A percentile compares a stretch with the other conserved stretches of the same genome.
phyloP scores from a whole-genome alignment of 2,329 filamentous ascomycete genomes.

The Talaromyces verruculosus region DNA sequence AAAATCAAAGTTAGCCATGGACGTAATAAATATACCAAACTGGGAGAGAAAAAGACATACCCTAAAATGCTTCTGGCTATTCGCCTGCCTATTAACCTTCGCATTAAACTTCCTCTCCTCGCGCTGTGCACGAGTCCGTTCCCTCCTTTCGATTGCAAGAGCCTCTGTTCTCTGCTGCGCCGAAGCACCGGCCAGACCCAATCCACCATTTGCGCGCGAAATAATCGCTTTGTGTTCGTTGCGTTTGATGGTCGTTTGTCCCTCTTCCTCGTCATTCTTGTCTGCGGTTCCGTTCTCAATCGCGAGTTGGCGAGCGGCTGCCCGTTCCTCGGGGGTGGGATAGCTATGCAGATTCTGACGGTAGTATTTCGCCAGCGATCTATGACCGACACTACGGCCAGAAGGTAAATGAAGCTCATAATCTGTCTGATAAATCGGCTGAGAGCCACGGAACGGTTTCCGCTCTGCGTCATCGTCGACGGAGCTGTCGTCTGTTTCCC shows the following conservation, averaged over 20 bases:
- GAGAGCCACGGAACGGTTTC: conserved; percentile 71
- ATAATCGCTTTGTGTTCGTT: conserved; percentile 56
- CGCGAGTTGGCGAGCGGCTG: conserved; percentile 61
- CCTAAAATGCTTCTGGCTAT: conserved; percentile 75
- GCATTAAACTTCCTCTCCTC: conserved; percentile 65
- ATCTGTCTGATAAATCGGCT: conserved; percentile 85
- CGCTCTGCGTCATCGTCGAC: conserved; percentile 67
- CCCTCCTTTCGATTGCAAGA: conserved; percentile 65
- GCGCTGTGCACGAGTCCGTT: conserved; percentile 63
- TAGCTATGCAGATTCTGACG: conserved; percentile 88
- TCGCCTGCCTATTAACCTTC: conserved; percentile 69
- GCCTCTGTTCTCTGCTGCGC: conserved; percentile 73
- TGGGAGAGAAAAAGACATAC: conserved; percentile 42
- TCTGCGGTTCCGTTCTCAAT: conserved; percentile 51
- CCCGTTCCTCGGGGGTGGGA: conserved; percentile 74
- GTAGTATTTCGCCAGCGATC: conserved; percentile 83
- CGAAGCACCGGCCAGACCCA: conserved; percentile 74
- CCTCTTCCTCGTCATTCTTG: conserved; percentile 39
- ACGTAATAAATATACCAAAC: neutral
- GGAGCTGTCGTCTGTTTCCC: conserved; percentile 94
- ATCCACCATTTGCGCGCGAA: conserved; percentile 68
- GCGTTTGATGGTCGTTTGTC: conserved; percentile 46
- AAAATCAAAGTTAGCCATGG: conserved; percentile 24
- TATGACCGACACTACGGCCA: conserved; percentile 84
- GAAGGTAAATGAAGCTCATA: conserved; percentile 91